A percentile compares a stretch with the other conserved stretches of the same genome.
phyloP scores from a whole-genome alignment of 2,329 filamentous ascomycete genomes.

The Teratosphaeria epicoccoides region DNA sequence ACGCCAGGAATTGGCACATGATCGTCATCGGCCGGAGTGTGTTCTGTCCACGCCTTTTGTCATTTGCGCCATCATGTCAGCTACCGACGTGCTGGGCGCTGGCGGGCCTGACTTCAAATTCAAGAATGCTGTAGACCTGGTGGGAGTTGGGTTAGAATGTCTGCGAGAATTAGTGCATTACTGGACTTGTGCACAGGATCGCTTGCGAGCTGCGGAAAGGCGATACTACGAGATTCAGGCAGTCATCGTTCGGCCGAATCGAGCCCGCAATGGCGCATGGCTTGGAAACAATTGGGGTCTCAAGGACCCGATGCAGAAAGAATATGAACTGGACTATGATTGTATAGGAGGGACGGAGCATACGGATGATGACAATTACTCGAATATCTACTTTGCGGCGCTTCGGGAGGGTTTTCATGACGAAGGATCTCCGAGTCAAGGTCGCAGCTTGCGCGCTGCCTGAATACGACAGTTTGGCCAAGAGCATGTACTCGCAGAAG shows the following conservation, averaged over 20 bases:
- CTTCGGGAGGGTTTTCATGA: conserved; percentile 4
- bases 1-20: conserved; percentile 10
- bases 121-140: conserved; percentile 42
- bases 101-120: conserved; percentile 45
- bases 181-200: conserved; percentile 49
- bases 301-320: conserved; percentile 21
- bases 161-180: conserved; percentile 46
- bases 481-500: neutral
- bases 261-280: conserved; percentile 27
- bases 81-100: conserved; percentile 56
- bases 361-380: conserved; percentile 19
- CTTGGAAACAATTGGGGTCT: conserved; percentile 25
- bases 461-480: conserved; percentile 1
- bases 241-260: conserved; percentile 26
- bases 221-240: conserved; percentile 38
- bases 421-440: neutral
- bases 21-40: conserved; percentile 36
- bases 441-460: conserved; percentile 1
- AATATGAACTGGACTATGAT: conserved; percentile 21
- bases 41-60: conserved; percentile 41
- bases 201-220: conserved; percentile 40
- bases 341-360: conserved; percentile 24
- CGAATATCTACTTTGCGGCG: conserved; percentile 8
- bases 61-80: conserved; percentile 51
- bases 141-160: conserved; percentile 43